Base-by-base conservation (phyloP, 306 rosid species). In the Prosopis cineraria region DNA sequence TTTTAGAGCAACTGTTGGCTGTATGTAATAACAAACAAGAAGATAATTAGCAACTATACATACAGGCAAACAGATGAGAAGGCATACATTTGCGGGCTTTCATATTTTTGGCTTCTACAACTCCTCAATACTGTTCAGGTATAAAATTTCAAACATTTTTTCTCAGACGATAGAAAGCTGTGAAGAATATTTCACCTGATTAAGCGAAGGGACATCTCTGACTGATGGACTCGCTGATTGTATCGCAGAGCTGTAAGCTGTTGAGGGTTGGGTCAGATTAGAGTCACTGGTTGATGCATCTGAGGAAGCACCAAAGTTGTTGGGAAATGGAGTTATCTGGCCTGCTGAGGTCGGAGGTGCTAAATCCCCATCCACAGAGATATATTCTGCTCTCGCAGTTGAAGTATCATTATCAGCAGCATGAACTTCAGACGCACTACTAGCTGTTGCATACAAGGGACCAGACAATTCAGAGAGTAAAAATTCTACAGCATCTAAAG, bases 401-500 rank as follows among this genome's bases (percentile, higher is more conserved):
- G 89, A 75, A 27, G 76, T 77, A 78, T 70, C 74, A 71, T 34
- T 78, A 19, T 10, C 72, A 60, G 60, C 74, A n/a, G 22, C 25
- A 69, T 85, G 71, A 33, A 73, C 78, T 75, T 74, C 81, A 75
- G 78, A 36, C 64, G 30, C 24, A 45, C 33, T 85, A 34, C 74
- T 39, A 36, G 64, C 76, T 3, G 63, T 73, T 50, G 82, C 63
- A 78, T 56, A 6, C 45, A 85, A 73, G 47, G 94, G 90, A 30
- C 80, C 82, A 31, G 93, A 85, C 80, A 89, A 82, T 50, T 83
- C 97, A 30, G 82, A 65, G 65, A 95, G 84, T 78, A 93, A 85
- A 62, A 84, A 81, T 79, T 93, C 98, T 81, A 91, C 19, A 72
- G 87, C 80, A 79, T 79, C 87, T 81, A 68, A 71, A 78, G 86